Evolutionary conservation across 2,329 filamentous ascomycete species (phyloP).

Genomic region (Penicillium fuscoglaucum): DNA sequence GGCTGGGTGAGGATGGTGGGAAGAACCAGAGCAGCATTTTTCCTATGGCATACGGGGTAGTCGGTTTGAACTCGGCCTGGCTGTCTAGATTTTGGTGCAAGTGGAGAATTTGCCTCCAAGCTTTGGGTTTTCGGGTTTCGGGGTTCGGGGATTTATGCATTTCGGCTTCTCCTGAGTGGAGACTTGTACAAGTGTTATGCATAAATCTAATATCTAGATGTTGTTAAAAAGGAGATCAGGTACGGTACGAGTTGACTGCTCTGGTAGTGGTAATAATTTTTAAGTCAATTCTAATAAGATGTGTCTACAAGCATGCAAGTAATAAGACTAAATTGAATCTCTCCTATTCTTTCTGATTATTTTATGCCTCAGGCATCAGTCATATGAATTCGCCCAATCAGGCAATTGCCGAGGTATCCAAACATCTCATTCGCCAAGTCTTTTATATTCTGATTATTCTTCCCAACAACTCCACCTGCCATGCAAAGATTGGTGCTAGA

Average conservation of each 20-base stretch:
- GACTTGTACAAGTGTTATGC: not conserved
- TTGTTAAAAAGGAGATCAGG: not conserved
- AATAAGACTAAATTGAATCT: not conserved
- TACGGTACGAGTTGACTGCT: not conserved
- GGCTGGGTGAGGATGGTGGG: not conserved
- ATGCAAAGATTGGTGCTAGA: constrained; percentile 5
- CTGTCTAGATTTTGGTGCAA: not conserved
- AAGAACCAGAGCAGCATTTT: not conserved
- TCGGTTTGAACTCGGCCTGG: not conserved
- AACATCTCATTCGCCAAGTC: not conserved
- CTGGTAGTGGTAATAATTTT: not conserved
- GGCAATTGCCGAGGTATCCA: constrained; percentile 4
- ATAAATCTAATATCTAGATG: not conserved
- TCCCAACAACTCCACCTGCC: constrained; percentile 6
- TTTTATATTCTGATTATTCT: not conserved
- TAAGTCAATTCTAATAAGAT: not conserved
- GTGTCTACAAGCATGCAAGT: too few species aligned
- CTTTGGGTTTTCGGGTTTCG: not conserved
- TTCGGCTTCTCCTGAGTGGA: not conserved
- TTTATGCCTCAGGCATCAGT: not conserved
- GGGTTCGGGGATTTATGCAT: not conserved
- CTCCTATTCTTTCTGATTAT: not conserved
- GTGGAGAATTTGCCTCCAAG: not conserved
- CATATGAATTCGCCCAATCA: not conserved
- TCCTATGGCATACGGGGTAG: not conserved